Conservation (phyloP, 768 basidiomycete species). For the Phaeotremella fagi region DNA sequence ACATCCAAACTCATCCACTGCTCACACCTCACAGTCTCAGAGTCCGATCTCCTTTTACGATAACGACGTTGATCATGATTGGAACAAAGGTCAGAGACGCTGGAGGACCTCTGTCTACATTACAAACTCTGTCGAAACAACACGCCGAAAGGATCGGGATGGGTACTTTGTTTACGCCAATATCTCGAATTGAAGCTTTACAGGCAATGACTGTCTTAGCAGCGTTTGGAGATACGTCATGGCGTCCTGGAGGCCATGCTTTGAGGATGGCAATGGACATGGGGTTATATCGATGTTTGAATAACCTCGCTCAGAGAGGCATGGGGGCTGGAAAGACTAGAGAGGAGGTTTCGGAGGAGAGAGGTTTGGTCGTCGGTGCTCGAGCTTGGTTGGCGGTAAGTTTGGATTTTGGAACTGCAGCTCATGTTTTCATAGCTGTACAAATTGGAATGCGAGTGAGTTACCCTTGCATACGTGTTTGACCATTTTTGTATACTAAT, state of each 20-base stretch:
- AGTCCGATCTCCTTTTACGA: conserved; percentile 12
- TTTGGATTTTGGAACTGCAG: neutral
- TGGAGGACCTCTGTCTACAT: neutral
- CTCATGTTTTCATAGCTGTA: conserved; percentile 16
- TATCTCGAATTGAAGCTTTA: conserved; percentile 13
- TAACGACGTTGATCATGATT: conserved; percentile 13
- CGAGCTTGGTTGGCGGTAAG: conserved; percentile 36
- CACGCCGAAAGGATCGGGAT: conserved; percentile 15
- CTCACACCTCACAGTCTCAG: conserved; percentile 6
- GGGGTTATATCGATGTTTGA: conserved; percentile 33
- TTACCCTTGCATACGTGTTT: neutral
- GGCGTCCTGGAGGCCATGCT: conserved; percentile 31
- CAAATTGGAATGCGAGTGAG: conserved; percentile 38
- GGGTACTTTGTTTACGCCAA: conserved; percentile 14
- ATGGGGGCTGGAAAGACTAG: conserved; percentile 31
- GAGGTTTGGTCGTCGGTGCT: conserved; percentile 31
- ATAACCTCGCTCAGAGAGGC: conserved; percentile 25
- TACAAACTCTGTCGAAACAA: conserved; percentile 7
- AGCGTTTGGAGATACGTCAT: conserved; percentile 13
- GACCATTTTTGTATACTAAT: conserved; percentile 1
- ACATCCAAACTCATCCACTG: neutral
- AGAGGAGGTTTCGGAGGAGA: conserved; percentile 25
- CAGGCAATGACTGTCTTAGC: conserved; percentile 20
- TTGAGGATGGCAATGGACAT: conserved; percentile 39
- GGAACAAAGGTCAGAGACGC: conserved; percentile 9